phyloP scores from a whole-genome alignment of 140 eudicot species.

The Ambrosia hybrid region DNA sequence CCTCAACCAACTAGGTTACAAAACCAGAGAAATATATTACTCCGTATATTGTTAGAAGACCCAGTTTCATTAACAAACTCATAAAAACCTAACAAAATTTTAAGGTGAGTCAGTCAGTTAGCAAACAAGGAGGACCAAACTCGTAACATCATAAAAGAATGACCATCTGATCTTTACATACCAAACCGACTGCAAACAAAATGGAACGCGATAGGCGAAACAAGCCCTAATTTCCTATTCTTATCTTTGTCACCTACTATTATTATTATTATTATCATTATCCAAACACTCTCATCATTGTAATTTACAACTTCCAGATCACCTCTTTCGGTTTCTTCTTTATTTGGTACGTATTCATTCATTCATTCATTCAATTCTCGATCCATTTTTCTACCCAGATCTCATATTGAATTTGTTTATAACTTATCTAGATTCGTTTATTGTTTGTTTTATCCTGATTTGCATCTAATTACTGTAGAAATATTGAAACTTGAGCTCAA shows the following conservation, averaged over 20 bases:
- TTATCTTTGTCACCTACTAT: neutral
- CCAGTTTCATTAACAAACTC: no score
- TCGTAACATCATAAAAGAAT: no score
- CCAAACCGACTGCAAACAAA: neutral
- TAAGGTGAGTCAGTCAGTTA: no score
- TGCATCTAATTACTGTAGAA: neutral
- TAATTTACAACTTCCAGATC: constrained; percentile 16
- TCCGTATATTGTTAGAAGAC: no score
- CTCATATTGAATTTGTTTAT: neutral
- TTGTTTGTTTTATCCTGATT: neutral
- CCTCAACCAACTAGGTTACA: no score
- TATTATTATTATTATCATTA: neutral
- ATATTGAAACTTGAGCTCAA: constrained; percentile 22
- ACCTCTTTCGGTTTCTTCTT: neutral
- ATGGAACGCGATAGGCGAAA: constrained; percentile 12
- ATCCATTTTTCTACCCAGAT: constrained; percentile 5
- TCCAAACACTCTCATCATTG: neutral
- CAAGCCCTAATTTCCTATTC: constrained; percentile 26
- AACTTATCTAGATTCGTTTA: neutral
- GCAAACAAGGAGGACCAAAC: no score
- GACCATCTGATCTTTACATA: no score
- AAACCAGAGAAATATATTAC: no score
- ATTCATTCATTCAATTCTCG: neutral
- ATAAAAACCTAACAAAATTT: no score
- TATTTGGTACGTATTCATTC: constrained; percentile 14